These are phyloP conservation scores for Diaporthe citriasiana DNA, from an alignment of 2,329 filamentous ascomycete genomes.

Conservation along the genomic window DNA sequence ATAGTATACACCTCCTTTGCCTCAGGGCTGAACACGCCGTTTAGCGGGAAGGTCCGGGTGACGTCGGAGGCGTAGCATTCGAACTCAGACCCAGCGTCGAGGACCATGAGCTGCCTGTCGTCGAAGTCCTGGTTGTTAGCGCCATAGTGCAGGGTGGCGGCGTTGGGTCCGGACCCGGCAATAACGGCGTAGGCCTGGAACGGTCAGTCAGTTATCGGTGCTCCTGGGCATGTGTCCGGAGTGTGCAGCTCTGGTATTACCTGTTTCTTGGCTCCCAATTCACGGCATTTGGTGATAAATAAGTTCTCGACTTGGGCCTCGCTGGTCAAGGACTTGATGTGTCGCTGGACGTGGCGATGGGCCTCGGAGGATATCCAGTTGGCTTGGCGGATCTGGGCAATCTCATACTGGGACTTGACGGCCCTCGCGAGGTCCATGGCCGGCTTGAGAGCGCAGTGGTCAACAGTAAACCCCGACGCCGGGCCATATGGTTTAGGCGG, in stretches of 20 bases:
- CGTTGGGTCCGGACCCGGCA: conserved; percentile 85
- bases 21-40: conserved; percentile 76
- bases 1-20: conserved; percentile 81
- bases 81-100: conserved; percentile 92
- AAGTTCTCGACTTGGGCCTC: conserved; percentile 88
- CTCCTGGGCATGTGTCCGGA: not conserved
- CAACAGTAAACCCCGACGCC: conserved; percentile 51
- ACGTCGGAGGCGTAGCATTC: conserved; percentile 90
- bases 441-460: conserved; percentile 69
- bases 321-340: conserved; percentile 74
- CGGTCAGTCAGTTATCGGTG: not conserved
- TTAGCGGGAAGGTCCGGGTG: conserved; percentile 87
- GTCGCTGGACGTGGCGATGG: conserved; percentile 79
- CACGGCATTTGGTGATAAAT: conserved; percentile 80
- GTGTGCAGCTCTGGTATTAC: not conserved
- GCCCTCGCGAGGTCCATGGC: conserved; percentile 87
- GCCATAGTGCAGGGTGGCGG: conserved; percentile 87
- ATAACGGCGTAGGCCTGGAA: conserved; percentile 84
- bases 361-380: conserved; percentile 84
- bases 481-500: conserved; percentile 41
- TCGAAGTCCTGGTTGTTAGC: conserved; percentile 81
- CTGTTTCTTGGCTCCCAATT: conserved; percentile 79
- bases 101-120: conserved; percentile 79
- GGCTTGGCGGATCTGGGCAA: conserved; percentile 84
- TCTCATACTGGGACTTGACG: conserved; percentile 88